These are phyloP conservation scores for Xylaria intraflava DNA, from an alignment of 495 filamentous ascomycete species.

Conservation along the genomic window DNA sequence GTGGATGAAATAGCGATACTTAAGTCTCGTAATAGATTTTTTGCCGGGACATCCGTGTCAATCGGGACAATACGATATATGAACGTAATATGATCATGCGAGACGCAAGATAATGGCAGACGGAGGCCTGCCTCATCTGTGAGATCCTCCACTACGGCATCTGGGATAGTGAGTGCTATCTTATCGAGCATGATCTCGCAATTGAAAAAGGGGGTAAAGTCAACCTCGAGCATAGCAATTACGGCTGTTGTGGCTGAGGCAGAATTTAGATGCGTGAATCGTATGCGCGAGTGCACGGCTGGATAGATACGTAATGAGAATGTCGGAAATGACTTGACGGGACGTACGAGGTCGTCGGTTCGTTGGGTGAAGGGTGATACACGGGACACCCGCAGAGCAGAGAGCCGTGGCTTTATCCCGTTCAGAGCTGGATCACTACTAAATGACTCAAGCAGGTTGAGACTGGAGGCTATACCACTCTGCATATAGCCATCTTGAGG, in stretches of 20 bases:
- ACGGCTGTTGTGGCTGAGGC: slow-evolving; percentile 58
- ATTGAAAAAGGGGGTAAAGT: slow-evolving; percentile 75
- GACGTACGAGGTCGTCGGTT: slow-evolving; percentile 48
- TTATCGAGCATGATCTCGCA: slow-evolving; percentile 63
- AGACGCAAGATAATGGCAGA: slow-evolving; percentile 63
- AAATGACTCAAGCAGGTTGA: slow-evolving; percentile 77
- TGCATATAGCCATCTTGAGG: slow-evolving; percentile 69
- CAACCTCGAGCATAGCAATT: slow-evolving; percentile 78
- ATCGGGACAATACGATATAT: slow-evolving; percentile 66
- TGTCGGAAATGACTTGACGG: slow-evolving; percentile 58
- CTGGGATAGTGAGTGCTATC: slow-evolving; percentile 57
- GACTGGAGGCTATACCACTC: slow-evolving; percentile 63
- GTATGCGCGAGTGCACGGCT: slow-evolving; percentile 73
- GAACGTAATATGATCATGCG: slow-evolving; percentile 79
- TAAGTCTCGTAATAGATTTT: slow-evolving; percentile 43
- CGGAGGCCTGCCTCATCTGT: slow-evolving; percentile 48
- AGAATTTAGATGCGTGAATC: slow-evolving; percentile 67
- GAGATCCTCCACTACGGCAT: slow-evolving; percentile 64
- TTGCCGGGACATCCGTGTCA: slow-evolving; percentile 50
- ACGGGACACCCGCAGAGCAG: slow-evolving; percentile 69
- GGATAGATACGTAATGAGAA: slow-evolving; percentile 68
- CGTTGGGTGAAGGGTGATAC: slow-evolving; percentile 55
- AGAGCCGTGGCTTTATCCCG: slow-evolving; percentile 66
- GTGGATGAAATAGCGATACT: slow-evolving; percentile 59
- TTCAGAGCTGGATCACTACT: slow-evolving; percentile 59